Conservation (phyloP, 495 filamentous ascomycete species). For the Chlorociboria aeruginascens region DNA sequence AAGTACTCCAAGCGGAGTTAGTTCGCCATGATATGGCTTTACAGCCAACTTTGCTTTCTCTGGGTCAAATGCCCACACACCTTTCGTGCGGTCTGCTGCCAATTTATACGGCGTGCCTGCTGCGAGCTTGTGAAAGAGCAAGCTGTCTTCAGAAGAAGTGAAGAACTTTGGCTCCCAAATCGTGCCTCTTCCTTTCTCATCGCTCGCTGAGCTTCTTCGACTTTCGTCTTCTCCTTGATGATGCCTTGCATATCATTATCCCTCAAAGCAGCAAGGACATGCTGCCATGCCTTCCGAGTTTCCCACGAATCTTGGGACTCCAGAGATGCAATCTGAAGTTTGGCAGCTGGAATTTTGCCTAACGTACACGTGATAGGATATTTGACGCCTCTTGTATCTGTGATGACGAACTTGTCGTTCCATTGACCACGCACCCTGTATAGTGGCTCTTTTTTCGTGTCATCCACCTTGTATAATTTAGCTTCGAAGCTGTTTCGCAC, state of each 20-base stretch:
- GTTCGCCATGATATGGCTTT: too few species aligned
- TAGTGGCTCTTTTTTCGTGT: conserved; percentile 66
- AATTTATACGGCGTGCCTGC: too few species aligned
- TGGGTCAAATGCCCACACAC: too few species aligned
- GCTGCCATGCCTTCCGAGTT: conserved; percentile 75
- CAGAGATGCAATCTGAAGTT: conserved; percentile 56
- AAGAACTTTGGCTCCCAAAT: too few species aligned
- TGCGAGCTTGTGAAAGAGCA: too few species aligned
- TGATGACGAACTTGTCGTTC: conserved; percentile 76
- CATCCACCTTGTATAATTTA: conserved; percentile 46
- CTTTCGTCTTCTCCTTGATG: conserved; percentile 65
- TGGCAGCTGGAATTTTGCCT: too few species aligned
- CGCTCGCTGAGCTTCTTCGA: conserved; percentile 82
- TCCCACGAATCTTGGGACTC: conserved; percentile 80
- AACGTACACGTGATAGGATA: conserved; percentile 20
- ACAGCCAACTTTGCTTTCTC: too few species aligned
- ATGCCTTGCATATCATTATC: conserved; percentile 75
- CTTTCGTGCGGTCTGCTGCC: too few species aligned
- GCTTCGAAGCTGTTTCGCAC: conserved; percentile 90
- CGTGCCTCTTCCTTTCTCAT: conserved; percentile 70
- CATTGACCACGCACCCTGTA: conserved; percentile 87
- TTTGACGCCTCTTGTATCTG: conserved; percentile 19
- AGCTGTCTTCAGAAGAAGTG: too few species aligned
- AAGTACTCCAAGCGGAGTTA: too few species aligned
- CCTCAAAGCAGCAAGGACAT: conserved; percentile 69